Conservation (phyloP, 148 eudicot genomes). For the Heliamphora exappendiculata region DNA sequence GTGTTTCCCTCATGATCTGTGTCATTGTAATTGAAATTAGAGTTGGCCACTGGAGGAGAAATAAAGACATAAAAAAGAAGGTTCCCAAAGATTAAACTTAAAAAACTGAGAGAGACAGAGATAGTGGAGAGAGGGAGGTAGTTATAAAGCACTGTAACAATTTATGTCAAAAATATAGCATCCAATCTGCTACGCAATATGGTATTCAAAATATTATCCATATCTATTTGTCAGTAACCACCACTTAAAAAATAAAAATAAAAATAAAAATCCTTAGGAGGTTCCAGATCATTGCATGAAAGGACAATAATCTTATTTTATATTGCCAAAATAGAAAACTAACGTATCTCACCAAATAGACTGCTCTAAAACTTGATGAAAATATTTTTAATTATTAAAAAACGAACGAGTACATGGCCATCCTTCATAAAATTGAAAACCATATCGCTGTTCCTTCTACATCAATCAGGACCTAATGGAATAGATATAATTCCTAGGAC, state of each 20-base stretch:
- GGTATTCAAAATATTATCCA: neutral
- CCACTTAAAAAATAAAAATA: too few relatives aligned
- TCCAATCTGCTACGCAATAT: neutral
- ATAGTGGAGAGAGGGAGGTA: neutral
- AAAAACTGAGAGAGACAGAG: neutral
- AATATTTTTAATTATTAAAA: neutral
- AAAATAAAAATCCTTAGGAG: neutral
- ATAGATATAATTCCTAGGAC: neutral
- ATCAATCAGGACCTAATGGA: neutral
- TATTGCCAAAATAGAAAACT: neutral
- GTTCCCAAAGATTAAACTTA: neutral
- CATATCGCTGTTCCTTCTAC: neutral
- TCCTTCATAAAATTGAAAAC: neutral
- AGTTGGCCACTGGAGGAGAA: neutral
- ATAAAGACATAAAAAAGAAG: slow-evolving; percentile 2
- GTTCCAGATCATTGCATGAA: neutral
- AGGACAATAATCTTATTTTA: neutral
- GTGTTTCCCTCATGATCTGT: slow-evolving; percentile 98
- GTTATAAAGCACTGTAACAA: neutral
- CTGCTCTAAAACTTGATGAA: neutral
- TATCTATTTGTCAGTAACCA: too few relatives aligned
- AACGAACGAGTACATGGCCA: neutral
- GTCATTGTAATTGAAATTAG: slow-evolving; percentile 15
- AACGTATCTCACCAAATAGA: neutral
- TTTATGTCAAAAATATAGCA: neutral